These are phyloP conservation scores for Phoma sp. DNA, from an alignment of 2,329 filamentous ascomycete species.

Conservation along the genomic window DNA sequence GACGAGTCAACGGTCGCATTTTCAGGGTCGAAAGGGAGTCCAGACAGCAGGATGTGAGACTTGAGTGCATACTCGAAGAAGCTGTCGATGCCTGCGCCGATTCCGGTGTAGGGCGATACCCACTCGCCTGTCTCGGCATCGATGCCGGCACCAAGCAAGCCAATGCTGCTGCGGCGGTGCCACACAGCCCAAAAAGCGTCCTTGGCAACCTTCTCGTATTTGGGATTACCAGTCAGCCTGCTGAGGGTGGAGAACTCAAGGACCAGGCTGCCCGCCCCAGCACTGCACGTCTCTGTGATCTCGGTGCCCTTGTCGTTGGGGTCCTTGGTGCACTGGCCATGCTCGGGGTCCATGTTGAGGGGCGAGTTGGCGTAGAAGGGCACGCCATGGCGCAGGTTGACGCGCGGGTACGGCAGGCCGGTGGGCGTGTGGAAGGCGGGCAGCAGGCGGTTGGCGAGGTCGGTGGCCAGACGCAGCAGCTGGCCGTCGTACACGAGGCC, in stretches of 20 bases:
- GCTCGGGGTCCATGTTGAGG: slow-evolving; percentile 64
- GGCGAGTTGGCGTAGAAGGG: slow-evolving; percentile 92
- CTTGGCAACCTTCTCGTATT: slow-evolving; percentile 91
- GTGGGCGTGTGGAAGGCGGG: slow-evolving; percentile 92
- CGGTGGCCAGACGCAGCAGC: slow-evolving; percentile 83
- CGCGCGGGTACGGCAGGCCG: slow-evolving; percentile 90
- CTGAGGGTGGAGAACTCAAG: slow-evolving; percentile 92
- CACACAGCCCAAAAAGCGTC: slow-evolving; percentile 98
- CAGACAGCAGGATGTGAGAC: slow-evolving; percentile 87
- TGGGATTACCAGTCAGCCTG: slow-evolving; percentile 79
- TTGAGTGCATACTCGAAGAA: slow-evolving; percentile 99
- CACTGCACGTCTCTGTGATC: slow-evolving; percentile 94
- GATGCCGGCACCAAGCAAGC: slow-evolving; percentile 87
- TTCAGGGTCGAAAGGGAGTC: slow-evolving; percentile 54
- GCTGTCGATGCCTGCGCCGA: slow-evolving; percentile 95
- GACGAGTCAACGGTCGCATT: slow-evolving; percentile 70
- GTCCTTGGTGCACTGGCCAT: slow-evolving; percentile 55
- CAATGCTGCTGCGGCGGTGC: slow-evolving; percentile 82
- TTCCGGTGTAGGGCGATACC: slow-evolving; percentile 88
- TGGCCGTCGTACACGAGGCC: slow-evolving; percentile 88
- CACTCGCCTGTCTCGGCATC: slow-evolving; percentile 90
- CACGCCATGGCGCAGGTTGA: slow-evolving; percentile 88
- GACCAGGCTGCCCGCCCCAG: slow-evolving; percentile 92
- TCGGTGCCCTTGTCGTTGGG: slow-evolving; percentile 62
- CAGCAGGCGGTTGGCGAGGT: slow-evolving; percentile 81